phyloP scores from a whole-genome alignment of 1,284 basidiomycete genomes.

The Sutorius eximius region DNA sequence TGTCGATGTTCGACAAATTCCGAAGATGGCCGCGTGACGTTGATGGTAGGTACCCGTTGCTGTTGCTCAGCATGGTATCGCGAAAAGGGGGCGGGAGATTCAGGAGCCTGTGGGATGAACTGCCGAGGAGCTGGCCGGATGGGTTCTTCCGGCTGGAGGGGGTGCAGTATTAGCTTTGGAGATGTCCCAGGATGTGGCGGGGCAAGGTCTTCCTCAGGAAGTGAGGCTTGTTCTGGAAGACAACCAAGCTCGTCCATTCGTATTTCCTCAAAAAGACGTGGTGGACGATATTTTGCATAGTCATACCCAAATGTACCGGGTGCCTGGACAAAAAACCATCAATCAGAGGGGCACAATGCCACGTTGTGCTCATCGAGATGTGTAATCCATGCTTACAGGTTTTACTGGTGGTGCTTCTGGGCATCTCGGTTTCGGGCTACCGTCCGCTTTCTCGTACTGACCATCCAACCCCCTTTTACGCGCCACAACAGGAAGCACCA shows the following conservation, averaged over 20 bases:
- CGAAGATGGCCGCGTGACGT: conserved; percentile 26
- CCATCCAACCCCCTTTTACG: conserved; percentile 76
- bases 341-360: conserved; percentile 1
- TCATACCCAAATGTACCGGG: conserved; percentile 82
- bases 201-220: conserved; percentile 17
- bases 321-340: conserved; percentile 45
- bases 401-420: conserved; percentile 40
- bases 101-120: conserved; percentile 34
- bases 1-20: conserved; percentile 24
- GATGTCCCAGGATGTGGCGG: conserved; percentile 15
- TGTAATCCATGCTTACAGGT: conserved; percentile 47
- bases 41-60: conserved; percentile 29
- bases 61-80: conserved; percentile 36
- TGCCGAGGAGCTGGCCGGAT: conserved; percentile 31
- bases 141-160: conserved; percentile 22
- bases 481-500: conserved; percentile 74
- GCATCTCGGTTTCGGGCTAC: conserved; percentile 54
- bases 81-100: conserved; percentile 60
- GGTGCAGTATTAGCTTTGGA: conserved; percentile 2
- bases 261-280: conserved; percentile 47
- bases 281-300: conserved; percentile 59
- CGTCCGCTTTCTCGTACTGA: conserved; percentile 64
- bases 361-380: conserved; percentile 1
- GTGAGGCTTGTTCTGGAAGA: conserved; percentile 20
- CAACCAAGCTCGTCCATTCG: conserved; percentile 68